These are phyloP conservation scores for Domatiomyces catenatus DNA, from an alignment of 2,329 filamentous ascomycete species.

Conservation along the genomic window DNA sequence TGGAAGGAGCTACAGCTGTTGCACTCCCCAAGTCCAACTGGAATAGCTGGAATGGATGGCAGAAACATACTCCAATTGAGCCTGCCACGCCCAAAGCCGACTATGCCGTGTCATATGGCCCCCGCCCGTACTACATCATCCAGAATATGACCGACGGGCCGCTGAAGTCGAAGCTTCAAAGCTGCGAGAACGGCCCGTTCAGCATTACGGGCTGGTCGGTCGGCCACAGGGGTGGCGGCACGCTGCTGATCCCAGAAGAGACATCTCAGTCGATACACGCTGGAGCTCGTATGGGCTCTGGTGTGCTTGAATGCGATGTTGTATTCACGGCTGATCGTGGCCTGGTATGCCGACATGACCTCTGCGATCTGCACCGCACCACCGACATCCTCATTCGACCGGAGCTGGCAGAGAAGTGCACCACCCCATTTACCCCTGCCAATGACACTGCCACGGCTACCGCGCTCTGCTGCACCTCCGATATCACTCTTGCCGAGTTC, in stretches of 20 bases:
- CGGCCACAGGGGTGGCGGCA: slow-evolving; percentile 39
- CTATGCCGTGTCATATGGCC: slow-evolving; percentile 41
- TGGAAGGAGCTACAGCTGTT: neutral
- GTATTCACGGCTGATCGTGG: slow-evolving; percentile 49
- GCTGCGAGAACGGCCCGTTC: slow-evolving; percentile 42
- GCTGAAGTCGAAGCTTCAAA: slow-evolving; percentile 44
- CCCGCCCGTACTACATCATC: slow-evolving; percentile 49
- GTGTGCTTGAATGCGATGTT: slow-evolving; percentile 53
- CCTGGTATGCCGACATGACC: slow-evolving; percentile 53
- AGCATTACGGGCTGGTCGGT: slow-evolving; percentile 42
- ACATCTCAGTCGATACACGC: slow-evolving; percentile 44
- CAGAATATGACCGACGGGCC: slow-evolving; percentile 45
- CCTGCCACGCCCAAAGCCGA: neutral
- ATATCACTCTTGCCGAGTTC: slow-evolving; percentile 54
- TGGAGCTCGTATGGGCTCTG: slow-evolving; percentile 51
- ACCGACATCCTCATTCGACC: slow-evolving; percentile 50
- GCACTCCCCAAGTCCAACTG: neutral
- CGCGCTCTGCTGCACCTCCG: slow-evolving; percentile 56
- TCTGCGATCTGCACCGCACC: slow-evolving; percentile 54
- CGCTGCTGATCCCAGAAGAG: slow-evolving; percentile 48
- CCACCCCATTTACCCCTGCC: slow-evolving; percentile 44
- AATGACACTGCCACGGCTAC: slow-evolving; percentile 36
- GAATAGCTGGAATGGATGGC: neutral
- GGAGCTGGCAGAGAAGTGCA: slow-evolving; percentile 49
- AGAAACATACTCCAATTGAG: neutral